Conservation (phyloP, 331 rosid species). For the Pyrus hybrid region DNA sequence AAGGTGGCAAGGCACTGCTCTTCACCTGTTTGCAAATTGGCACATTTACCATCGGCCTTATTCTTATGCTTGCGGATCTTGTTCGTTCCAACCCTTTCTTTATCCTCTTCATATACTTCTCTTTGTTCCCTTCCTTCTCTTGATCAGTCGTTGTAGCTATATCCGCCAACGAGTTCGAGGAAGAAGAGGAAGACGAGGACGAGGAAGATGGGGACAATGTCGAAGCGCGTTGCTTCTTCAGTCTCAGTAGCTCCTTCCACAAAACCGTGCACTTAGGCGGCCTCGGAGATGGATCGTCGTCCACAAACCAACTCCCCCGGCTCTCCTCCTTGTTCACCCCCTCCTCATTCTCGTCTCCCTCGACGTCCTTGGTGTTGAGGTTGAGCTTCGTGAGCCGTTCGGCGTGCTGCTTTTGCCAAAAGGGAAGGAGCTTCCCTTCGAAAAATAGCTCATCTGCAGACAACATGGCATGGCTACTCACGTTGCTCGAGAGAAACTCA, state of each 20-base stretch:
- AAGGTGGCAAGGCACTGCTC: slow-evolving; percentile 75
- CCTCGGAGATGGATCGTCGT: slow-evolving; percentile 98
- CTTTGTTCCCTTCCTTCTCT: slow-evolving; percentile 48
- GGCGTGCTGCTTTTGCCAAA: slow-evolving; percentile 73
- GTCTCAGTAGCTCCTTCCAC: slow-evolving; percentile 92
- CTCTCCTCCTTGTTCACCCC: slow-evolving; percentile 40
- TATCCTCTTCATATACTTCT: slow-evolving; percentile 58
- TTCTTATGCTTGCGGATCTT: slow-evolving; percentile 79
- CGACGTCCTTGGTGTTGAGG: slow-evolving; percentile 33
- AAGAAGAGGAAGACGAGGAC: slow-evolving; percentile 78
- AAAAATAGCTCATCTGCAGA: slow-evolving; percentile 95
- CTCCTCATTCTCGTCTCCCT: slow-evolving; percentile 17
- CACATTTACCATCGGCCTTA: slow-evolving; percentile 95
- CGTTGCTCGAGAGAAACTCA: slow-evolving; percentile 75
- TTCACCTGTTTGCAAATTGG: slow-evolving; percentile 86
- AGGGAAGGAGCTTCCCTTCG: slow-evolving; percentile 95
- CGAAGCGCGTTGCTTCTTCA: slow-evolving; percentile 91
- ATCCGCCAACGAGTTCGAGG: slow-evolving; percentile 68
- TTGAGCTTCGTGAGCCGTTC: slow-evolving; percentile 75
- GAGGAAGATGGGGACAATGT: slow-evolving; percentile 76
- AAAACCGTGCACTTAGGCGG: slow-evolving; percentile 97
- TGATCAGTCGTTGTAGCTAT: slow-evolving; percentile 41
- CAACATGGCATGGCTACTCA: slow-evolving; percentile 45
- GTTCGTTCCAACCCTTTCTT: slow-evolving; percentile 91
- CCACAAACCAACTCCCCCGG: slow-evolving; percentile 83